These are phyloP conservation scores for Sugiyamaella qingdaonensis DNA, from an alignment of 805 yeast species.

Conservation along the genomic window DNA sequence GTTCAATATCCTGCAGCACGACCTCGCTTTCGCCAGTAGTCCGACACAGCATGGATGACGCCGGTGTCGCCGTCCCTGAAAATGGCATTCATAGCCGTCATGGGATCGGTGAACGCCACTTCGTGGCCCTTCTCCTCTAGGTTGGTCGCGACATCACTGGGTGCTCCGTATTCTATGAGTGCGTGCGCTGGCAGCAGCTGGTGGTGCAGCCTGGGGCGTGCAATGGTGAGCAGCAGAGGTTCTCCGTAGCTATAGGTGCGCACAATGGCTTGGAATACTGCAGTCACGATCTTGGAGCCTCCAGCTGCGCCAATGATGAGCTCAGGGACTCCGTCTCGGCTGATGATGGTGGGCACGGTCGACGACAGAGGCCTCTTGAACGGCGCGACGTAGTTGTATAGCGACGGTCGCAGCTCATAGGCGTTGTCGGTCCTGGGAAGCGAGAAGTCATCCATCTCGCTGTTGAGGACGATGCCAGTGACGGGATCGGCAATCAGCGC, in stretches of 20 bases:
- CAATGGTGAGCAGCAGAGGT: constrained; percentile 61
- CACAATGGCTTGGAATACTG: constrained; percentile 75
- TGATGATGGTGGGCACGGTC: constrained; percentile 68
- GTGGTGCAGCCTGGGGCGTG: constrained; percentile 84
- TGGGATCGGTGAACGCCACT: constrained; percentile 40
- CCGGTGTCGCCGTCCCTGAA: constrained; percentile 35
- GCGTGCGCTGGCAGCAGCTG: constrained; percentile 74
- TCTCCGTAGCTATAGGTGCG: constrained; percentile 56
- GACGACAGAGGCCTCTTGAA: constrained; percentile 81
- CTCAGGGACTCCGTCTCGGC: constrained; percentile 45
- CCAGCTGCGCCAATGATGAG: constrained; percentile 90
- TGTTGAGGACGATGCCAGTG: constrained; percentile 81
- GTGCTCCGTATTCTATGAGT: constrained; percentile 54
- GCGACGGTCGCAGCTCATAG: constrained; percentile 76
- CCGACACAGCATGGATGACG: constrained; percentile 71
- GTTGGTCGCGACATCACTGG: constrained; percentile 31
- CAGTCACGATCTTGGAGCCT: constrained; percentile 80
- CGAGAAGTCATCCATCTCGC: constrained; percentile 95
- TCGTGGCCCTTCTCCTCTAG: constrained; percentile 49
- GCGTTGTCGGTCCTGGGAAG: constrained; percentile 65
- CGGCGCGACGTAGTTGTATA: constrained; percentile 72
- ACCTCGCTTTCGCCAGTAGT: constrained; percentile 86
- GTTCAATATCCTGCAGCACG: constrained; percentile 58
- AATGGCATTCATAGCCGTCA: constrained; percentile 58
- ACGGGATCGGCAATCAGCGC: constrained; percentile 70